phyloP scores from a whole-genome alignment of 2,329 filamentous ascomycete genomes.

The Colletotrichum euphorbiae region DNA sequence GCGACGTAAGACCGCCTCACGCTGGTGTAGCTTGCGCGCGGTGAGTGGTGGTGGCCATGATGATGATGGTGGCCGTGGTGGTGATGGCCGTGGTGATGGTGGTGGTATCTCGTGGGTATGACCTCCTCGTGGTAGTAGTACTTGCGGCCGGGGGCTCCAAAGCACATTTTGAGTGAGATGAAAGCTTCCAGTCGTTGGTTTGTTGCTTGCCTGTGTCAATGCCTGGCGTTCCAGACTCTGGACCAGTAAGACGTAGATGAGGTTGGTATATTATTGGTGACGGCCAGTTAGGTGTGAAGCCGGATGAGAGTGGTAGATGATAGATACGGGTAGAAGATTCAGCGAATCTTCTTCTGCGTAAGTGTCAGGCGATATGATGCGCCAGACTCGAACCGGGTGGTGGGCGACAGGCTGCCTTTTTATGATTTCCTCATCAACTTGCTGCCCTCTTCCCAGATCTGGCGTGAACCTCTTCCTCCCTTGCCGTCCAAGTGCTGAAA shows the following conservation, averaged over 20 bases:
- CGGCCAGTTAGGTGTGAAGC: slow-evolving; percentile 2
- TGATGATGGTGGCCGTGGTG: slow-evolving; percentile 50
- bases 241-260: neutral
- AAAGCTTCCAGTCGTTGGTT: neutral
- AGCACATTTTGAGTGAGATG: slow-evolving; percentile 60
- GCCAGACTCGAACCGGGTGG: neutral
- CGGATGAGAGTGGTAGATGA: neutral
- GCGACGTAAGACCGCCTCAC: slow-evolving; percentile 52
- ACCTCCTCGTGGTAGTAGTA: slow-evolving; percentile 69
- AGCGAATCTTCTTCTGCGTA: slow-evolving; percentile 29
- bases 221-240: neutral
- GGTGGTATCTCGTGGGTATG: slow-evolving; percentile 57
- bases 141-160: slow-evolving; percentile 53
- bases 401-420: slow-evolving; percentile 33
- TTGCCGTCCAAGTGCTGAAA: slow-evolving; percentile 15
- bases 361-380: slow-evolving; percentile 24
- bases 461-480: slow-evolving; percentile 7
- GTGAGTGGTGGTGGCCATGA: slow-evolving; percentile 51
- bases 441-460: neutral
- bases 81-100: slow-evolving; percentile 49
- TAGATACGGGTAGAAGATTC: slow-evolving; percentile 23
- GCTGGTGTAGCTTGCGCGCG: slow-evolving; percentile 57
- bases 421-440: slow-evolving; percentile 25
- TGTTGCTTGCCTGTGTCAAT: neutral
- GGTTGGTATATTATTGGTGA: neutral